Conservation (phyloP, 2,329 filamentous ascomycete species). For the Colletotrichum scovillei region DNA sequence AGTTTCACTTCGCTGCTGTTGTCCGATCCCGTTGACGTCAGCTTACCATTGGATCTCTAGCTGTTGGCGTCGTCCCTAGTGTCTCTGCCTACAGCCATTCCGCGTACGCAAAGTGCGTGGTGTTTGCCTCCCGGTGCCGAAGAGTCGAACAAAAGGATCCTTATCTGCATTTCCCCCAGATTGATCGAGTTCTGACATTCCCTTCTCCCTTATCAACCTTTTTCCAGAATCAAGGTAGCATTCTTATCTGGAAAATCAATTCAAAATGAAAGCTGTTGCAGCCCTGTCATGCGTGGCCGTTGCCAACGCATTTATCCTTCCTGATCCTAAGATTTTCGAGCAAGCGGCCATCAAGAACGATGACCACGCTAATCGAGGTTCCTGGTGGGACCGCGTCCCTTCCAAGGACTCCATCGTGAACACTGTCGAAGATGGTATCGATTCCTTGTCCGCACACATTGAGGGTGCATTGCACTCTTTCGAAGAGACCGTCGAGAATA, state of each 20-base stretch:
- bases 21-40: slow-evolving; percentile 37
- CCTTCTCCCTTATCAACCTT: neutral
- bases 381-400: slow-evolving; percentile 45
- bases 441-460: slow-evolving; percentile 37
- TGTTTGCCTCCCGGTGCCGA: neutral
- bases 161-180: neutral
- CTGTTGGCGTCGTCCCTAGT: slow-evolving; percentile 11
- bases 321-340: slow-evolving; percentile 59
- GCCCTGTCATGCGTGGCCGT: slow-evolving; percentile 61
- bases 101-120: neutral
- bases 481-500: slow-evolving; percentile 42
- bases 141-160: slow-evolving; percentile 10
- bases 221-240: neutral
- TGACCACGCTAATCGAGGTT: slow-evolving; percentile 41
- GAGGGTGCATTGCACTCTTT: slow-evolving; percentile 47
- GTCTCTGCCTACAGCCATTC: neutral
- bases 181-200: accelerated
- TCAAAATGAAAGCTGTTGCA: slow-evolving; percentile 57
- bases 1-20: slow-evolving; percentile 28
- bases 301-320: slow-evolving; percentile 63
- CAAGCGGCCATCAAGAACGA: slow-evolving; percentile 49
- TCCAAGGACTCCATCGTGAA: slow-evolving; percentile 48
- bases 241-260: neutral
- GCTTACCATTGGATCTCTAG: slow-evolving; percentile 24
- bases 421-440: slow-evolving; percentile 45